Base-by-base conservation (phyloP, 1,139 yeast species). In the Hyphopichia burtonii region DNA sequence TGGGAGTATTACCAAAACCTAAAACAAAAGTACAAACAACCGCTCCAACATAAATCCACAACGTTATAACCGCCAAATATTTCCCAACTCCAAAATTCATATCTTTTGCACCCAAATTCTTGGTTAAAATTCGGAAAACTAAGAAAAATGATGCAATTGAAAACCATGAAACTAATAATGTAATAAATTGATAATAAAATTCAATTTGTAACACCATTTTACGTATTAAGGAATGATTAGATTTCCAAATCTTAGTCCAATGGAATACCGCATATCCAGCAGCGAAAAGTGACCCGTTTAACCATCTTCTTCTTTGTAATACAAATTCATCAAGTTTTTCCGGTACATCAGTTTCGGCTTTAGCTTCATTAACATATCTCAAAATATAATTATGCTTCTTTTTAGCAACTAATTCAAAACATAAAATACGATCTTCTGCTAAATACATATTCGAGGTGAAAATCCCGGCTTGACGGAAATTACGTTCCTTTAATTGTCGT, bases 261-360 rank as follows among this genome's bases (percentile, higher is more conserved):
- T 86, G 93, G 51, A 81, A 78, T 39, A 83, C 76, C 1, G 93
- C 80, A 58, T 86, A 86, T 37, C 85, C 72, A 2, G 91, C 91
- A 1, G 95, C 94, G 61, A 86, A 86, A 57, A 86, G 80, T 3
- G 94, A 84, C 19, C 95, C 95, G 60, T 86, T 86, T 44, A 86
- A 73, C 95, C 95, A 86, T 63, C 95, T 74, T 61, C 95, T 75
- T 61, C 94, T 76, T 62, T 86, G 94, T 46, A 86, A 68, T 8
- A 86, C 83, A 48, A 86, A 78, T 54, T 86, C 94, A 42, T 84
- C 82, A 27, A 86, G 68, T 25, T 66, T 66, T 48, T 83, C 90
- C 0, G 95, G 95, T 25, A 86, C 95, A 70, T 86, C 95, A 2
- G 95, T 86, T 54, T 83, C 88, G 0, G 94, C 95, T 48, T 78